Evolutionary conservation across 2,329 filamentous ascomycete genomes (phyloP).

Genomic region (Xylaria sp.): DNA sequence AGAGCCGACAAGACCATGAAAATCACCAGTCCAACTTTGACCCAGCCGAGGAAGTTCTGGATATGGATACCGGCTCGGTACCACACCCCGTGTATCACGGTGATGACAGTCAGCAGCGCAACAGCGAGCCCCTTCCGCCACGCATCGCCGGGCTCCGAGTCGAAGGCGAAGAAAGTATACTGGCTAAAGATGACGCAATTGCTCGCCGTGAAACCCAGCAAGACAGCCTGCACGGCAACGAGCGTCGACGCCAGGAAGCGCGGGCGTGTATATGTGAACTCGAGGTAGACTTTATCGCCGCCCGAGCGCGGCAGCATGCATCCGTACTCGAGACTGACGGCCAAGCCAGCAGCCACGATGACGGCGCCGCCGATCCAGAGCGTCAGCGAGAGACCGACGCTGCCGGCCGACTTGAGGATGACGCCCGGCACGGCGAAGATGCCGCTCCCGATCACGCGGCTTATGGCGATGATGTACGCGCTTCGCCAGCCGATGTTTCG

Average conservation of each 20-base stretch:
- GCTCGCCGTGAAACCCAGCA: slow-evolving; percentile 74
- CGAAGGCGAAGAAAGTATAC: slow-evolving; percentile 69
- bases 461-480: slow-evolving; percentile 74
- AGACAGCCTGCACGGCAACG: slow-evolving; percentile 69
- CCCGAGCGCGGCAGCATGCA: slow-evolving; percentile 76
- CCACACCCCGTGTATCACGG: slow-evolving; percentile 67
- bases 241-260: slow-evolving; percentile 71
- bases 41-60: slow-evolving; percentile 70
- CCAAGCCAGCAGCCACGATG: slow-evolving; percentile 69
- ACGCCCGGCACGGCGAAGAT: slow-evolving; percentile 78
- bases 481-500: slow-evolving; percentile 70
- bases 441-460: slow-evolving; percentile 74
- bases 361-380: slow-evolving; percentile 72
- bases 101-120: slow-evolving; percentile 65
- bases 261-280: slow-evolving; percentile 72
- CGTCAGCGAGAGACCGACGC: slow-evolving; percentile 68
- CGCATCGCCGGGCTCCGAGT: slow-evolving; percentile 59
- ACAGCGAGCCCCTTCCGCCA: slow-evolving; percentile 66
- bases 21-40: slow-evolving; percentile 68
- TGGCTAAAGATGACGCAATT: slow-evolving; percentile 77
- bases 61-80: slow-evolving; percentile 66
- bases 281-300: slow-evolving; percentile 76
- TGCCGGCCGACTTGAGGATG: slow-evolving; percentile 73
- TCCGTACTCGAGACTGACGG: slow-evolving; percentile 73
- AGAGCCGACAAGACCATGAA: slow-evolving; percentile 71